Conservation (phyloP, 768 basidiomycete genomes). For the Polyporus arcularius region DNA sequence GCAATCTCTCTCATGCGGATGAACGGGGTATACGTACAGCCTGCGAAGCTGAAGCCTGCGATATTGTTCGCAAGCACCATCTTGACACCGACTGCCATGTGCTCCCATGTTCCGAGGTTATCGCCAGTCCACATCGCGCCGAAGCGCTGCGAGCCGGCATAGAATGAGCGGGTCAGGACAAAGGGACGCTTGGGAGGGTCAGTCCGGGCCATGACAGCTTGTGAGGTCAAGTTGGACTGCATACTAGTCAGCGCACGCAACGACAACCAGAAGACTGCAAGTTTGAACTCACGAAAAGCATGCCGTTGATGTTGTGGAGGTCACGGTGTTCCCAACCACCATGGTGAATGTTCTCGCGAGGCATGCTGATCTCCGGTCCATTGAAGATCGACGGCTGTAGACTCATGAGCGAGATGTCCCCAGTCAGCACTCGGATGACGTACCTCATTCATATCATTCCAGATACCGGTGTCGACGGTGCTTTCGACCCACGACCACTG, state of each 20-base stretch:
- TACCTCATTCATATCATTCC: constrained; percentile 99
- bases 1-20: not conserved
- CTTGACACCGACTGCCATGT: constrained; percentile 90
- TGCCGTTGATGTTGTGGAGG: constrained; percentile 96
- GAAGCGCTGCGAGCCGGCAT: constrained; percentile 91
- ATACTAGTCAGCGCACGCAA: not conserved
- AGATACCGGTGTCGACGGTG: constrained; percentile 84
- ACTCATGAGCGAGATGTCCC: not conserved
- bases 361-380: constrained; percentile 92
- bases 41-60: constrained; percentile 88
- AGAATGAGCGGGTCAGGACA: constrained; percentile 94
- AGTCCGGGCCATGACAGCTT: constrained; percentile 77
- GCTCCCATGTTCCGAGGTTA: constrained; percentile 97
- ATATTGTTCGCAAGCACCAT: constrained; percentile 91
- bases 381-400: constrained; percentile 96
- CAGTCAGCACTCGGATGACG: constrained; percentile 11
- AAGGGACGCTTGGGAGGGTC: constrained; percentile 83
- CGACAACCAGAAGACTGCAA: not conserved
- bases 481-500: constrained; percentile 80
- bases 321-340: constrained; percentile 99
- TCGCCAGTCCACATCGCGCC: constrained; percentile 99
- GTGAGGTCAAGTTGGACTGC: constrained; percentile 82
- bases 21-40: constrained; percentile 81
- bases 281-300: constrained; percentile 72
- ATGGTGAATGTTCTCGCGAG: constrained; percentile 76